A percentile compares a stretch with the other conserved stretches of the same genome.
phyloP scores from a whole-genome alignment of 305 asterid genomes.

The Solanum chacoense region DNA sequence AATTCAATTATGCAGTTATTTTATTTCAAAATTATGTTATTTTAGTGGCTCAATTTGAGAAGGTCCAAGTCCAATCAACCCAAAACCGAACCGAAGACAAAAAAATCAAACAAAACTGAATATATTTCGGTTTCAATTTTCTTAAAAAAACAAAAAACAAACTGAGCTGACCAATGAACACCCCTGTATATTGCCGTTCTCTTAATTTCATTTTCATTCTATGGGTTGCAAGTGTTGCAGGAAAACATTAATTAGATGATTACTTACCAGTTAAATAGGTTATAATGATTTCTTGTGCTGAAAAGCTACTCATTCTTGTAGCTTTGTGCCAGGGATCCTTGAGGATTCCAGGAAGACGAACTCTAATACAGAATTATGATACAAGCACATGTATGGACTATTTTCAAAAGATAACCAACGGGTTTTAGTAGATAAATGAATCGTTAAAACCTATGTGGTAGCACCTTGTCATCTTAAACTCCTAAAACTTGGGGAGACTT shows the following conservation, averaged over 20 bases:
- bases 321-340: background rate
- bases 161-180: background rate
- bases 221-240: background rate
- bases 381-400: background rate
- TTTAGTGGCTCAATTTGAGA: background rate
- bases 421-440: background rate
- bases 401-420: background rate
- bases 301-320: background rate
- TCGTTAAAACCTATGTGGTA: background rate
- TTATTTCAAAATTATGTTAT: background rate
- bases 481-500: background rate
- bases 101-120: background rate
- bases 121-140: background rate
- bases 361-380: background rate
- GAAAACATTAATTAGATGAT: background rate
- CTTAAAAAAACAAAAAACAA: background rate
- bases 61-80: background rate
- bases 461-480: background rate
- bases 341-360: background rate
- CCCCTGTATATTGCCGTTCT: background rate
- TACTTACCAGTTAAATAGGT: background rate
- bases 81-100: background rate
- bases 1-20: background rate
- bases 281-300: background rate
- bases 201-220: background rate